Evolutionary conservation across 768 basidiomycete genomes (phyloP).

Genomic region (Termitomyces sp.): DNA sequence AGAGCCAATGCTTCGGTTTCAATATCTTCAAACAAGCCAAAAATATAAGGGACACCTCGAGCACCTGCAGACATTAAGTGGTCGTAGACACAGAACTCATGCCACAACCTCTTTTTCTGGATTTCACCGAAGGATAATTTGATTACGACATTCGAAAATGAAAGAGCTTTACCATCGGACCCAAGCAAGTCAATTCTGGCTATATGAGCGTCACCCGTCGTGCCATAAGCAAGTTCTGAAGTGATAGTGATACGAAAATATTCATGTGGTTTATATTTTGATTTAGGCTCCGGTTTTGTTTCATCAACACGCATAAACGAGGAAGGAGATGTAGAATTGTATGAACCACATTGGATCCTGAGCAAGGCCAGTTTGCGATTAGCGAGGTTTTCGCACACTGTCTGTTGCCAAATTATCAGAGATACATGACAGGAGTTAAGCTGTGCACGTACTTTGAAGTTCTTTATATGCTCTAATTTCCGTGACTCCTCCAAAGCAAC

Average conservation of each 20-base stretch:
- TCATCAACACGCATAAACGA: slow-evolving; percentile 4
- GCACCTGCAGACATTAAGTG: background rate
- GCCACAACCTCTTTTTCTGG: slow-evolving; percentile 6
- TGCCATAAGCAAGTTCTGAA: background rate
- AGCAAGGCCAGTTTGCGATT: slow-evolving; percentile 1
- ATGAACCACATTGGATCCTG: background rate
- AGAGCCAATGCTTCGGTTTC: slow-evolving; percentile 1
- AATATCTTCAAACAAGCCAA: slow-evolving; percentile 5
- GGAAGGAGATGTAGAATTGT: slow-evolving; percentile 10
- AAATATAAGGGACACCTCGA: background rate
- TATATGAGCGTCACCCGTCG: background rate
- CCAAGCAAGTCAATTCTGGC: background rate
- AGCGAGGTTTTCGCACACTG: background rate
- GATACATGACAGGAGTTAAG: background rate
- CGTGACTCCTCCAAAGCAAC: background rate
- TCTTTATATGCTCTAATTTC: background rate
- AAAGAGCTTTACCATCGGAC: background rate
- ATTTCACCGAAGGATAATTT: slow-evolving; percentile 10
- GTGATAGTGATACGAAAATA: background rate
- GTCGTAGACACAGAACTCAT: slow-evolving; percentile 12
- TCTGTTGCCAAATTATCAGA: background rate
- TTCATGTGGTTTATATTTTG: background rate
- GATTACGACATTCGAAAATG: background rate
- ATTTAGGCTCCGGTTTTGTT: background rate
- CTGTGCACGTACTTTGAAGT: background rate